Conservation (phyloP, 768 basidiomycete genomes). For the Brasilioporus rufonigricans region DNA sequence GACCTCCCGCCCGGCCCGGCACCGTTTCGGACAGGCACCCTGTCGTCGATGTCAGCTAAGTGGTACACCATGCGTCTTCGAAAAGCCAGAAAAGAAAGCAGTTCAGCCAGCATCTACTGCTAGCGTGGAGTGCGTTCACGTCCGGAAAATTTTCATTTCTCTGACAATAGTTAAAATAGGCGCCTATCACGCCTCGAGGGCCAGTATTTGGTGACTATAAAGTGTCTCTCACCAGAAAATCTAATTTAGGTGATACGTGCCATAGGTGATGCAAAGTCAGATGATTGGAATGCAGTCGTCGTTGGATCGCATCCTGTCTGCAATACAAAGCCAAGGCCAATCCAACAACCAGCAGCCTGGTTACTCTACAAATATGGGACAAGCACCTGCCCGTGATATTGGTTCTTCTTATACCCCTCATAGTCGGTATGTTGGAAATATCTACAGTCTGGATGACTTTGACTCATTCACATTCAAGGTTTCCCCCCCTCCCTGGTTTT, state of each 20-base stretch:
- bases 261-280: conserved; percentile 85
- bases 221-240: not conserved
- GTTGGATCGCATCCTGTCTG: conserved; percentile 75
- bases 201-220: conserved; percentile 65
- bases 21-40: conserved; percentile 62
- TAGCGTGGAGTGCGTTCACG: conserved; percentile 67
- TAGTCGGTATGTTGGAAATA: conserved; percentile 34
- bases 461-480: conserved; percentile 41
- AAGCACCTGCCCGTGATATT: conserved; percentile 27
- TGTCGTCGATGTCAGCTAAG: conserved; percentile 87
- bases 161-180: conserved; percentile 40
- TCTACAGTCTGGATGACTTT: conserved; percentile 18
- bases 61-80: conserved; percentile 79
- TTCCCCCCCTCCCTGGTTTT: conserved; percentile 89
- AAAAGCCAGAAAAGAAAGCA: conserved; percentile 89
- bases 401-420: conserved; percentile 32
- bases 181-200: conserved; percentile 82
- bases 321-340: conserved; percentile 49
- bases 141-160: conserved; percentile 1
- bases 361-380: conserved; percentile 11
- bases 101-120: conserved; percentile 54
- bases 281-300: conserved; percentile 95
- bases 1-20: conserved; percentile 75
- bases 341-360: conserved; percentile 29
- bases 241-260: not conserved